Base-by-base conservation (phyloP, 2,329 filamentous ascomycete genomes). In the Colletotrichum melonis region DNA sequence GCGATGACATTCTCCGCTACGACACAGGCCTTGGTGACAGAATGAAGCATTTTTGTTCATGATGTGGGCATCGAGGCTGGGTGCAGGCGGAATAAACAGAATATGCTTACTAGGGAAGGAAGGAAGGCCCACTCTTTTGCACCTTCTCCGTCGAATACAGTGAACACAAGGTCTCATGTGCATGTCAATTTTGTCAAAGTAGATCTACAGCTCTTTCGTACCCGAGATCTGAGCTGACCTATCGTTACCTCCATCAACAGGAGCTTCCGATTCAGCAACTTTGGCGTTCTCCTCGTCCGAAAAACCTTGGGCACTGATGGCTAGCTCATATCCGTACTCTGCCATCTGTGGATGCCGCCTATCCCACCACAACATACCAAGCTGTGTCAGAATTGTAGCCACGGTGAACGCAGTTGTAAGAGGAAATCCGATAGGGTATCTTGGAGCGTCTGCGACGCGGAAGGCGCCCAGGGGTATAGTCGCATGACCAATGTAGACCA, bases 401-500 rank as follows among this genome's bases (percentile, higher is more conserved):
- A 80, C 80, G 0, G 76, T 77, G 30, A 84, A 82, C 0, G 81
- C 80, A 0, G 80, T 80, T 0, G 79, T 77, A 1, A 84, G 73
- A 0, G 82, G 82, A 64, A 84, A 84, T 4, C 82, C 82, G 4
- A 84, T 78, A 0, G 82, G 81, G 49, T 83, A 84, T 3, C 74
- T 72, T 0, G 82, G 82, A 1, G 82, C 78, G 56, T 84, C 82
- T 0, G 78, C 76, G 0, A 82, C 81, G 24, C 80, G 78, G 65
- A 81, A 84, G 0, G 80, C 81, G 0, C 82, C 77, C 32, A 84
- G 76, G 0, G 82, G 82, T 4, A 83, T 83, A 0, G 82, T 84
- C 1, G 82, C 82, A 19, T 84, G 82, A 0, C 82, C 82, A 2
- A 82, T 74, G 35, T 84, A 84, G 1, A 84, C 82, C 3, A 84